Evolutionary conservation across 2,329 filamentous ascomycete genomes (phyloP), one percentile per base, ranked within the genome.

Genomic region (Paecilomyces sp.): DNA sequence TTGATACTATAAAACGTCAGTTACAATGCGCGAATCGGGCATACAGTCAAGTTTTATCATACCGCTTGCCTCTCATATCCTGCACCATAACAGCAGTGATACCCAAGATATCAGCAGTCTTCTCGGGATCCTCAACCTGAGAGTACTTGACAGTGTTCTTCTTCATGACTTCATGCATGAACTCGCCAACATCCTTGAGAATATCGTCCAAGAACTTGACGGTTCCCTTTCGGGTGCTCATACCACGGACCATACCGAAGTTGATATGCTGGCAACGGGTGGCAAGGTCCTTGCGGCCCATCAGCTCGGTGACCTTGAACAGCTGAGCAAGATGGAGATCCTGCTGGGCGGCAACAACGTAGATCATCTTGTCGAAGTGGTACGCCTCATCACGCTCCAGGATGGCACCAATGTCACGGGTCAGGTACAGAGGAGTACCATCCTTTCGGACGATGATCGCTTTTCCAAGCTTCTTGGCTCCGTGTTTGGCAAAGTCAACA

Each of bases 81-180:
- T 97, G 93, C 22, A 96, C 91, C 92, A 97, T 97, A 71, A 97
- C 93, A 71, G 90, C 89, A 64, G 89, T 92, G 72, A 97, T 97
- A 64, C 93, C 94, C 2, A 97, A 84, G 11, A 85, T 91, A 77
- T 97, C 94, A 62, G 94, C 92, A 9, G 88, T 89, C 58, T 85
- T 83, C 58, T 86, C 87, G 0, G 93, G 93, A 74, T 97, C 82
- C 70, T 88, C 89, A 22, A 99, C 88, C 76, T 97, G 92, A 59
- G 86, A 79, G 76, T 97, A 99, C 81, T 99, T 99, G 71, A 84
- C 82, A 68, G 89, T 83, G 75, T 97, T 97, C 79, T 88, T 89
- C 76, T 81, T 86, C 94, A 99, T 99, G 57, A 95, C 91, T 62
- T 96, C 91, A 81, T 97, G 93, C 94, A 99, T 99, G 77, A 92